Conservation (phyloP, 768 basidiomycete species). For the Termitomyces sp. region DNA sequence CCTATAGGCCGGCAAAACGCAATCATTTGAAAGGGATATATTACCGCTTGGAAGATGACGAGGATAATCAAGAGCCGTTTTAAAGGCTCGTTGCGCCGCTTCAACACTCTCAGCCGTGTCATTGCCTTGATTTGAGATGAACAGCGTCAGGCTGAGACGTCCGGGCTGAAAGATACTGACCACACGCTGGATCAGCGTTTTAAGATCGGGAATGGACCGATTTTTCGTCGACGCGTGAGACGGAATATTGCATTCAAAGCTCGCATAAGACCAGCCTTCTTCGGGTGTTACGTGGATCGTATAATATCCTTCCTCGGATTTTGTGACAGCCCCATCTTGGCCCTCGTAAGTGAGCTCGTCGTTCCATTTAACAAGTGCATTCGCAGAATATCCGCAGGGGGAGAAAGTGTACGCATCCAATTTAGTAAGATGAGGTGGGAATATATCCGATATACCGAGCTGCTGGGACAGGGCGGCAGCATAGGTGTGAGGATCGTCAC, state of each 20-base stretch:
- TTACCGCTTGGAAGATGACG: not conserved
- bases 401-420: slow-evolving; percentile 91
- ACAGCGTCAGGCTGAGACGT: slow-evolving; percentile 80
- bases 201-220: slow-evolving; percentile 59
- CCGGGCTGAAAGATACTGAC: slow-evolving; percentile 91
- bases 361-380: slow-evolving; percentile 75
- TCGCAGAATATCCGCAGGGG: slow-evolving; percentile 95
- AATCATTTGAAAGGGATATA: not conserved
- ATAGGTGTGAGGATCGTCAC: slow-evolving; percentile 32
- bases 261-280: slow-evolving; percentile 96
- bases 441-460: slow-evolving; percentile 78
- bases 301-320: slow-evolving; percentile 76
- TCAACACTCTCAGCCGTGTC: slow-evolving; percentile 53
- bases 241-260: slow-evolving; percentile 98
- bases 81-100: slow-evolving; percentile 70
- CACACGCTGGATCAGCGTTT: slow-evolving; percentile 80
- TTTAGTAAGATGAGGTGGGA: slow-evolving; percentile 71
- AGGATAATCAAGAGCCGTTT: slow-evolving; percentile 46
- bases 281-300: slow-evolving; percentile 99
- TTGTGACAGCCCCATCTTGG: not conserved
- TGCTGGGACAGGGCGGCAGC: slow-evolving; percentile 58
- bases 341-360: slow-evolving; percentile 16
- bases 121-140: slow-evolving; percentile 69
- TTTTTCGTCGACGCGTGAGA: slow-evolving; percentile 22
- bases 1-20: slow-evolving; percentile 43